Base-by-base conservation (phyloP, 2,329 filamentous ascomycete genomes). In the Botrytis medusae region DNA sequence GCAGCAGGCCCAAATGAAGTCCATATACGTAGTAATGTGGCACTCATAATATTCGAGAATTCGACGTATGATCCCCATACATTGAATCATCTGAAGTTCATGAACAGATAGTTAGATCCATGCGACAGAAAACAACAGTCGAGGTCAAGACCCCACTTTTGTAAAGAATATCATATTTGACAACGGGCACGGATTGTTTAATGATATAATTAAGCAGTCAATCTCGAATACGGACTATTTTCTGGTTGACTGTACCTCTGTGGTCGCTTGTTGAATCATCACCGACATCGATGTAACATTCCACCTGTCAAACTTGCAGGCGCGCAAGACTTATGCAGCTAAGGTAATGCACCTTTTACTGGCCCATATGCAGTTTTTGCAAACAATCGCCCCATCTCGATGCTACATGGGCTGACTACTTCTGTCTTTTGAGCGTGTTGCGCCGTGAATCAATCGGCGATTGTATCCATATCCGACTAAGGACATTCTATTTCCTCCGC, bases 171-270 rank as follows among this genome's bases (percentile, higher is more conserved):
- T 68, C 65, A 68, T 42, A 57, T 57, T 68, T 25, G 32, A 14
- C 20, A 37, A 37, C n/a, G 44, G 65, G 48, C 65, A 68, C 48
- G 25, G 65, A 68, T 57, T 57, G 34, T 42, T 68, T 68, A 48
- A 18, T 68, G 65, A 68, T 68, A 68, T 68, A 42, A 57, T 68
- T 29, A 57, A 57, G 65, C 65, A 68, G 48, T n/a, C 40, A 42
- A 18, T 57, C 25, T 68, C 65, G 34, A 68, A 68, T 57, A 42
- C 48, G n/a, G 65, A 32, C 10, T 37, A 32, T 10, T 40, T 68
- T 29, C 16, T 29, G 46, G 25, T 54, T 68, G 64, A 68, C 34
- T 68, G 48, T 57, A 57, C 34, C 34, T 57, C 65, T 20, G 65
- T 48, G 3, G 18, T 57, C 18, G 48, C 65, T 42, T 57, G 25